Conservation (phyloP, 257 asterid species). For the Fraxinus pennsylvanica region DNA sequence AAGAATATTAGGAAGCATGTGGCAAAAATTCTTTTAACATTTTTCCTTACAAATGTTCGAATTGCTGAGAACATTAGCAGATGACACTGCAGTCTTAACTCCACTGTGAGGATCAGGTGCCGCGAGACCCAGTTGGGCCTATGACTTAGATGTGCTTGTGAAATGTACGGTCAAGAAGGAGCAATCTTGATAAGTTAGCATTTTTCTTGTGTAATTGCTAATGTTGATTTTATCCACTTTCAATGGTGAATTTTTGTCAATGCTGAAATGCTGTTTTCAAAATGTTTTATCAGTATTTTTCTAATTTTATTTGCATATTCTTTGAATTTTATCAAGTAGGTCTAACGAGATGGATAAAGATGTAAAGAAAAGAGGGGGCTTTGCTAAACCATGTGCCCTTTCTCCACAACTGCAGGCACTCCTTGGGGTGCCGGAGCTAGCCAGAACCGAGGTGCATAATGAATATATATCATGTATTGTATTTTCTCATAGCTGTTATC, state of each 20-base stretch:
- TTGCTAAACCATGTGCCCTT: conserved; percentile 43
- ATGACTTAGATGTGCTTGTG: background rate
- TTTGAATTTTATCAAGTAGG: conserved; percentile 23
- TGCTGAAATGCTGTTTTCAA: background rate
- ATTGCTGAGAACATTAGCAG: background rate
- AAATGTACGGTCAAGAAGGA: background rate
- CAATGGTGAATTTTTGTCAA: background rate
- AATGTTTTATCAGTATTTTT: background rate
- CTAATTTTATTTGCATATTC: background rate
- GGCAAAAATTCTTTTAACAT: background rate
- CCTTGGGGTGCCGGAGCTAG: conserved; percentile 47
- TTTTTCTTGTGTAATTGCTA: background rate
- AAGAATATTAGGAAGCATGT: background rate
- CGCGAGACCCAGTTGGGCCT: background rate
- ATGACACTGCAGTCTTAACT: background rate
- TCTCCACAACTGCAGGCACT: conserved; percentile 51
- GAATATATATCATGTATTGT: background rate
- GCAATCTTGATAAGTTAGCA: background rate
- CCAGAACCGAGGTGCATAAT: conserved; percentile 44
- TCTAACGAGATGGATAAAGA: conserved; percentile 23
- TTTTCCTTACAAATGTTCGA: background rate
- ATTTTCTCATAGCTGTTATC: conserved; percentile 5
- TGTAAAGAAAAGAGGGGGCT: conserved; percentile 41
- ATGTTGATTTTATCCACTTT: background rate
- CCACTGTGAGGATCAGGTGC: background rate